A percentile compares a stretch with the other conserved stretches of the same genome.
phyloP scores from a whole-genome alignment of 805 yeast species.

The Metschnikowia anglica region DNA sequence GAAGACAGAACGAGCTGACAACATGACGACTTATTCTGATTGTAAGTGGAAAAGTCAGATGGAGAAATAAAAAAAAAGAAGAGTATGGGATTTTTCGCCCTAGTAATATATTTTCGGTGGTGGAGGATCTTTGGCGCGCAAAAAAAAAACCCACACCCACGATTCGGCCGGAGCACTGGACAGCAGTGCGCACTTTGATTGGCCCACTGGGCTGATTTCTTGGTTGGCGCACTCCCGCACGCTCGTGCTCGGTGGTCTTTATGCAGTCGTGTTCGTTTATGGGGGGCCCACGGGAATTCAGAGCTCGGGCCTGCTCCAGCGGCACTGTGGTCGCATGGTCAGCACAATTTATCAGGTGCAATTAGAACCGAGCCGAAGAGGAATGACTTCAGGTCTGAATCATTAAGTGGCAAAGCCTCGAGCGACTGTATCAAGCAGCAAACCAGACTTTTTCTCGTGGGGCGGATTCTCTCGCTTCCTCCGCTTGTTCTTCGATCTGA shows the following conservation, averaged over 20 bases:
- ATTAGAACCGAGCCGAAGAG: too few relatives aligned
- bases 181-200: conserved; percentile 18
- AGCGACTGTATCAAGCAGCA: too few relatives aligned
- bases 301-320: too few relatives aligned
- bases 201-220: conserved; percentile 7
- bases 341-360: too few relatives aligned
- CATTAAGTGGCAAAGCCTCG: too few relatives aligned
- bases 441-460: too few relatives aligned
- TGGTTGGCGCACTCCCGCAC: conserved; percentile 7
- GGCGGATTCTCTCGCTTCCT: too few relatives aligned
- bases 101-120: conserved; percentile 21
- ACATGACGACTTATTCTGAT: conserved; percentile 49
- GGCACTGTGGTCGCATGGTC: too few relatives aligned
- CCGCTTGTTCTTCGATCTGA: too few relatives aligned
- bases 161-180: conserved; percentile 22
- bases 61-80: conserved; percentile 19
- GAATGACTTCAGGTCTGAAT: too few relatives aligned
- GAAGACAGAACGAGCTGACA: conserved; percentile 81
- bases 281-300: background rate
- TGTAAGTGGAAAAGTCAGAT: conserved; percentile 19
- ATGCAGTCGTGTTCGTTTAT: background rate
- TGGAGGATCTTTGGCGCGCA: conserved; percentile 19
- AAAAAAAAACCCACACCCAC: conserved; percentile 19
- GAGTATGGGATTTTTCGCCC: conserved; percentile 15
- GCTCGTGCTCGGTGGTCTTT: background rate